phyloP scores from a whole-genome alignment of 768 basidiomycete species.

The Trametes maxima region DNA sequence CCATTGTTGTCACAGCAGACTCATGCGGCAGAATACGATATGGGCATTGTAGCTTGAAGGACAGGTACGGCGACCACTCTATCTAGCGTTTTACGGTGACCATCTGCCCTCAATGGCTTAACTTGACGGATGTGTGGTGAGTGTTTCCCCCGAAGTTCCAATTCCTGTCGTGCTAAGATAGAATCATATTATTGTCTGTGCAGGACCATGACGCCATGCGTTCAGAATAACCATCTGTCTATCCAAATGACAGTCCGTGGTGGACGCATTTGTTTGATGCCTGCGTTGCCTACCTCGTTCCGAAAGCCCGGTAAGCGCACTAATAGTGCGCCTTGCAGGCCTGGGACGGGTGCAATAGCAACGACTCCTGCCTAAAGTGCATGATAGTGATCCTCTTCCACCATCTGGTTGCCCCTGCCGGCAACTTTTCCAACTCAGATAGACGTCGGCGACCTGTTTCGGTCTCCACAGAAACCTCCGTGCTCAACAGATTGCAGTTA shows the following conservation, averaged over 20 bases:
- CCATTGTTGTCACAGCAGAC: background rate
- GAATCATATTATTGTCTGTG: background rate
- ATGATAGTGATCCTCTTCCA: no score
- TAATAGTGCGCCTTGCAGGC: no score
- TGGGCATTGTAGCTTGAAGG: background rate
- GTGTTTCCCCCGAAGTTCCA: background rate
- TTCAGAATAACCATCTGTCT: background rate
- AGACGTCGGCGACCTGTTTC: background rate
- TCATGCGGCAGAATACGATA: background rate
- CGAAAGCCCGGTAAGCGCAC: no score
- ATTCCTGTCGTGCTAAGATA: background rate
- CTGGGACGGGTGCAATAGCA: no score
- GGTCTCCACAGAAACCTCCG: background rate
- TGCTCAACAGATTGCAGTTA: background rate
- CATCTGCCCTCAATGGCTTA: background rate
- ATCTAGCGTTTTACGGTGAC: background rate
- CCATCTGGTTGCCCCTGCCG: no score
- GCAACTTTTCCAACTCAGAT: background rate
- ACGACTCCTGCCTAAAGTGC: no score
- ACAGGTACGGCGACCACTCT: background rate
- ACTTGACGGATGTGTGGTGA: background rate
- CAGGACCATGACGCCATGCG: no score
- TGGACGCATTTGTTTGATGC: background rate
- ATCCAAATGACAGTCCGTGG: background rate
- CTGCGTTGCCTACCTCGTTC: no score